Evolutionary conservation across 805 yeast species (phyloP).

Genomic region (Yarrowia sp.): DNA sequence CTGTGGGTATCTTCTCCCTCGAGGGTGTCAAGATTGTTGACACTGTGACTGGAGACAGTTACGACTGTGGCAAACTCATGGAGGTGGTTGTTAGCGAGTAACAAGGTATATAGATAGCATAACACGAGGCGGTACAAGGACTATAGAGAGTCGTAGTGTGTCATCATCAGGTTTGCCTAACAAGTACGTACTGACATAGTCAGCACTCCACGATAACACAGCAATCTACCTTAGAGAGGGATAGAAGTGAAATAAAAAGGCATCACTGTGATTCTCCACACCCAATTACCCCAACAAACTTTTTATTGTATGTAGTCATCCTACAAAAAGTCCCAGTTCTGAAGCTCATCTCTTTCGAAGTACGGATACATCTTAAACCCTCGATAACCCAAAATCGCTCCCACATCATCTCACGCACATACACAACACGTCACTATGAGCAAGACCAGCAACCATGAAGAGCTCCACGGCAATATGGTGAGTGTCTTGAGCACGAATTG

Average conservation of each 20-base stretch:
- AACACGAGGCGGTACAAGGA: too few relatives aligned
- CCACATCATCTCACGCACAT: not conserved
- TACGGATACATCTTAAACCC: not conserved
- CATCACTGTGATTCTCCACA: not conserved
- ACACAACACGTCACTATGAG: conserved; percentile 34
- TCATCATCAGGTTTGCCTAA: too few relatives aligned
- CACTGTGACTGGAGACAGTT: conserved; percentile 65
- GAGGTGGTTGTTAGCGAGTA: conserved; percentile 63
- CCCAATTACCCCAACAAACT: conserved; percentile 4
- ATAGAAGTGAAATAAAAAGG: too few relatives aligned
- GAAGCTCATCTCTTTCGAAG: too few relatives aligned
- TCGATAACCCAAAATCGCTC: conserved; percentile 25
- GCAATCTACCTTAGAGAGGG: too few relatives aligned
- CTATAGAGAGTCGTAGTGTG: too few relatives aligned
- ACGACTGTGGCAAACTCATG: conserved; percentile 72
- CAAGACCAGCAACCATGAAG: conserved; percentile 30
- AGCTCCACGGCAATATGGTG: conserved; percentile 32
- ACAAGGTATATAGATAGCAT: conserved; percentile 1
- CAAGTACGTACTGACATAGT: too few relatives aligned
- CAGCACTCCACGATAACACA: too few relatives aligned
- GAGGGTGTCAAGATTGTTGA: conserved; percentile 73
- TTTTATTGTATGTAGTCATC: too few relatives aligned
- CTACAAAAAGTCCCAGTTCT: too few relatives aligned
- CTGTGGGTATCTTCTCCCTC: conserved; percentile 68
- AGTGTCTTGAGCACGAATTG: not conserved